Evolutionary conservation across 441 rosid species (phyloP).

Genomic region (Iberis amara): DNA sequence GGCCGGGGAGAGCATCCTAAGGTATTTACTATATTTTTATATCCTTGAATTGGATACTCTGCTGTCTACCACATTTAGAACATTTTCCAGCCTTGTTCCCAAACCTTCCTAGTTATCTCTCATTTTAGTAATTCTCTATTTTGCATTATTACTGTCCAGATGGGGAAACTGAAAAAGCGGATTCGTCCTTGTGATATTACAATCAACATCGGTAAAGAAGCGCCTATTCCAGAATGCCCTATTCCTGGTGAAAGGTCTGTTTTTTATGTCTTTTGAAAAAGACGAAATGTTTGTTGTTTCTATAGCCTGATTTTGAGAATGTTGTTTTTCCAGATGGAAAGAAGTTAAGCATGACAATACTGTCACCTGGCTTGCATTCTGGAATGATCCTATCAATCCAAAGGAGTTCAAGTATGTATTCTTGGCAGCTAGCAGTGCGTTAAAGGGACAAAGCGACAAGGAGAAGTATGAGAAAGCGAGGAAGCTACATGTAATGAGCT

Average conservation of each 20-base stretch:
- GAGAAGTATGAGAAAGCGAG: slow-evolving; percentile 99
- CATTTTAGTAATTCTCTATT: slow-evolving; percentile 10
- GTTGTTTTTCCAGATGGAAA: slow-evolving; percentile 71
- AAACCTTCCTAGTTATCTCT: slow-evolving; percentile 9
- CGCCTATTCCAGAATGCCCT: slow-evolving; percentile 86
- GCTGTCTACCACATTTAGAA: slow-evolving; percentile 18
- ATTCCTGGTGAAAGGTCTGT: slow-evolving; percentile 85
- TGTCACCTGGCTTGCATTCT: slow-evolving; percentile 98
- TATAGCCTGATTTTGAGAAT: slow-evolving; percentile 29
- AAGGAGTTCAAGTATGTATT: slow-evolving; percentile 95
- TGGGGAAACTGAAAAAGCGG: slow-evolving; percentile 97
- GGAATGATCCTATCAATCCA: slow-evolving; percentile 98
- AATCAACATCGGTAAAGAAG: slow-evolving; percentile 84
- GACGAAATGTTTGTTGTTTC: slow-evolving; percentile 6
- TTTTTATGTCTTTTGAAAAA: slow-evolving; percentile 4
- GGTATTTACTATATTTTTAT: slow-evolving; percentile 38
- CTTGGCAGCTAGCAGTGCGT: slow-evolving; percentile 96
- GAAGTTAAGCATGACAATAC: slow-evolving; percentile 95
- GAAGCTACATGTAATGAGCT: slow-evolving; percentile 60
- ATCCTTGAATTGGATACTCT: slow-evolving; percentile 20
- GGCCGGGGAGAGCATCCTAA: slow-evolving; percentile 99
- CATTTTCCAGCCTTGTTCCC: background rate
- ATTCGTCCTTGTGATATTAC: slow-evolving; percentile 88
- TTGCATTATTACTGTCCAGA: slow-evolving; percentile 44
- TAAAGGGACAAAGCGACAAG: slow-evolving; percentile 97